Percentiles rank a stretch among this genome's conserved stretches.
Evolutionary conservation across 208 protist genomes (phyloP).

Genomic region (Leishmania major): DNA sequence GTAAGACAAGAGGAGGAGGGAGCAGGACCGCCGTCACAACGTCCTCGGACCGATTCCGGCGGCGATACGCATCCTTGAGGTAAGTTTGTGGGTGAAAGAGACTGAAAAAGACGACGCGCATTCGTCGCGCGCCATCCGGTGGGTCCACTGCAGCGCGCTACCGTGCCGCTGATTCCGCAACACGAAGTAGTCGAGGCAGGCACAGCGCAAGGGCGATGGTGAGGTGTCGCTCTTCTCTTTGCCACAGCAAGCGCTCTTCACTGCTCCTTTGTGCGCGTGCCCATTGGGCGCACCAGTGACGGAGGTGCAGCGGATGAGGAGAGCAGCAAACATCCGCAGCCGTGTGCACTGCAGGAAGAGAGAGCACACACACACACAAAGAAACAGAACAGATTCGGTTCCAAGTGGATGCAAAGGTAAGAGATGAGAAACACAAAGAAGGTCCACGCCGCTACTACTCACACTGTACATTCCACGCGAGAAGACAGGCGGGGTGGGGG

Average conservation of each 20-base stretch:
- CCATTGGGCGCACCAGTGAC: background rate
- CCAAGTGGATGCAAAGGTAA: background rate
- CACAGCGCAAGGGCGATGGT: background rate
- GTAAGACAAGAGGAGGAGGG: background rate
- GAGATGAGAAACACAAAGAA: background rate
- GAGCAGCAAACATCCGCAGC: background rate
- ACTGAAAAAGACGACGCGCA: background rate
- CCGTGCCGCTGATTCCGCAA: background rate
- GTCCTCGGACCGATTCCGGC: background rate
- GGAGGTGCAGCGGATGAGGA: background rate
- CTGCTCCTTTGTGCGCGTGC: background rate
- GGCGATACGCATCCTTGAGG: background rate
- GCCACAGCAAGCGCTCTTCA: background rate
- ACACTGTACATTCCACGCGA: background rate
- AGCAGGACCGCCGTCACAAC: background rate
- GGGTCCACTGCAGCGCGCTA: background rate
- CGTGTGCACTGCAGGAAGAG: background rate
- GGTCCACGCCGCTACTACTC: background rate
- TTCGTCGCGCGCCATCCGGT: background rate
- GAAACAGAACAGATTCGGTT: conserved; percentile 1
- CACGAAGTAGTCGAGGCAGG: background rate
- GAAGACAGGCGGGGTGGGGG: background rate
- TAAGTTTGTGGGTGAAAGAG: background rate
- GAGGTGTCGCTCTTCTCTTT: background rate
- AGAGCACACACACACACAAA: no score